Evolutionary conservation across 106 monocot species (phyloP).

Genomic region (Platanthera zijinensis): DNA sequence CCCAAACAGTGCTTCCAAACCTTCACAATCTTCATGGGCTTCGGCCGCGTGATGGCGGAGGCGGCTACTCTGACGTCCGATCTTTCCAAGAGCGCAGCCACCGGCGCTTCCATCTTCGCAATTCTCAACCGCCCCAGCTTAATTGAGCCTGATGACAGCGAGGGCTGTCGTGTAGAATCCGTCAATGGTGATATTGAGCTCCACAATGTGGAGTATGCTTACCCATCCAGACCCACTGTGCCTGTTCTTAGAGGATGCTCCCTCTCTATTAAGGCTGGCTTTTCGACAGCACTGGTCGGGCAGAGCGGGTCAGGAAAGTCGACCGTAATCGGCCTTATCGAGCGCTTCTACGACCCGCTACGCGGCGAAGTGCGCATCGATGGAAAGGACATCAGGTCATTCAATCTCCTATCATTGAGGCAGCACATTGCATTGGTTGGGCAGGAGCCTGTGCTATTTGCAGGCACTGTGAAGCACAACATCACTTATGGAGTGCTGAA

Average conservation of each 20-base stretch:
- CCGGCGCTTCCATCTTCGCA: slow-evolving; percentile 1
- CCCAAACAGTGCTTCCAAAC: slow-evolving; percentile 6
- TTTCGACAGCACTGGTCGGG: not conserved
- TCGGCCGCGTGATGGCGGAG: slow-evolving; percentile 1
- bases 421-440: not conserved
- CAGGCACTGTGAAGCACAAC: not conserved
- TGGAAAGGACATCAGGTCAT: not conserved
- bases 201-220: not conserved
- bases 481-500: not conserved
- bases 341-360: slow-evolving; percentile 1
- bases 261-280: not conserved
- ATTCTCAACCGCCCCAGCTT: slow-evolving; percentile 2
- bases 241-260: not conserved
- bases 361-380: not conserved
- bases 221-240: not conserved
- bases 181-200: not conserved
- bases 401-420: not conserved
- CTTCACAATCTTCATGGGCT: not conserved
- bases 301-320: not conserved
- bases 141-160: slow-evolving; percentile 1
- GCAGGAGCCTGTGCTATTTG: not conserved
- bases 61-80: slow-evolving; percentile 6
- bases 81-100: not conserved
- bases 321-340: not conserved
- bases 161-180: slow-evolving; percentile 1